Conservation (phyloP, 2,329 filamentous ascomycete genomes). For the Orbilia blumenaviensis region DNA sequence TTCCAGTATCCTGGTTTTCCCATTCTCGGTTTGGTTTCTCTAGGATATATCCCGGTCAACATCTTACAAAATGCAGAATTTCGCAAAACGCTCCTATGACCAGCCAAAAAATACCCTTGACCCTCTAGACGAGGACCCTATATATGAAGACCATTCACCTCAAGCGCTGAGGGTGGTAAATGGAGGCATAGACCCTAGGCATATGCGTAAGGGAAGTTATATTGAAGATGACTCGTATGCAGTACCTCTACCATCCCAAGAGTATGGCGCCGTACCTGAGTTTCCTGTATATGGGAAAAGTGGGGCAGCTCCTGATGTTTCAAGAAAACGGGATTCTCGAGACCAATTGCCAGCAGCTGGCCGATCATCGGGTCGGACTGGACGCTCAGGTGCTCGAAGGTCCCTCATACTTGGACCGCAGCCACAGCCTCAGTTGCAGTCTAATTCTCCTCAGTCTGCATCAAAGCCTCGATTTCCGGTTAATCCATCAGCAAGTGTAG, state of each 20-base stretch:
- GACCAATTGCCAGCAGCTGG: conserved; percentile 12
- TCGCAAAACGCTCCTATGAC: conserved; percentile 43
- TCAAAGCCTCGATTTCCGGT: conserved; percentile 40
- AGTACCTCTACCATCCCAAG: conserved; percentile 39
- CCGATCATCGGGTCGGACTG: conserved; percentile 24
- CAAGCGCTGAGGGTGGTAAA: conserved; percentile 41
- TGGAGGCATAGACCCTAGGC: conserved; percentile 45
- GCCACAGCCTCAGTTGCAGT: conserved; percentile 39
- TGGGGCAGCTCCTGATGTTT: conserved; percentile 51
- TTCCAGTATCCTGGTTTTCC: conserved; percentile 24
- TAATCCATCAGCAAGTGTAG: conserved; percentile 34
- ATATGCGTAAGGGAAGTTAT: conserved; percentile 51
- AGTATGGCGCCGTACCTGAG: conserved; percentile 26
- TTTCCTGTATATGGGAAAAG: conserved; percentile 36
- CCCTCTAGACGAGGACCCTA: conserved; percentile 39
- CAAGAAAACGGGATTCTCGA: conserved; percentile 36
- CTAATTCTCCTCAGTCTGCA: background rate
- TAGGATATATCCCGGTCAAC: conserved; percentile 1
- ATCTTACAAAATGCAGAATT: conserved; percentile 45
- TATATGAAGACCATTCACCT: conserved; percentile 41
- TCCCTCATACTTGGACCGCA: conserved; percentile 47
- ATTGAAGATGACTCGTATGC: conserved; percentile 45
- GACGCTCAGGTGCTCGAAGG: conserved; percentile 39
- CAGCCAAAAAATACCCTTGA: conserved; percentile 36
- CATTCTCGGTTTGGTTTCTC: conserved; percentile 2